These are phyloP conservation scores for Pinus taeda DNA, from an alignment of 75 land plant species.

Conservation along the genomic window DNA sequence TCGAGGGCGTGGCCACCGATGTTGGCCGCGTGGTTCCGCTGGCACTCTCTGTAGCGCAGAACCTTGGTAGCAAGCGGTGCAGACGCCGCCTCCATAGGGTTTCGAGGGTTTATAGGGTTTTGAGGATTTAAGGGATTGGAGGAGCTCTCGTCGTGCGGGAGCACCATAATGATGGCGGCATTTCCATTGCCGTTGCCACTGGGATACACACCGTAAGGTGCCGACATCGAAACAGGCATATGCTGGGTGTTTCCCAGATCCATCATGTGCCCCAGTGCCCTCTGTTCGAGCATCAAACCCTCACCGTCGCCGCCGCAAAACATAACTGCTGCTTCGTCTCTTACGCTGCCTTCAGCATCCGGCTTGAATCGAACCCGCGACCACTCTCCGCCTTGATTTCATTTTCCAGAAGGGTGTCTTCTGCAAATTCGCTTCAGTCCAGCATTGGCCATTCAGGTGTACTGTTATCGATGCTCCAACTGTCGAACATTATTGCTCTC, in stretches of 20 bases:
- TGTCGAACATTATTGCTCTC: too few relatives aligned
- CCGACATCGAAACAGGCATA: not conserved
- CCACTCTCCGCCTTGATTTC: too few relatives aligned
- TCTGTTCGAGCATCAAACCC: not conserved
- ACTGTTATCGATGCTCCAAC: too few relatives aligned
- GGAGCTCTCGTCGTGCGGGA: not conserved
- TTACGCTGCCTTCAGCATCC: too few relatives aligned
- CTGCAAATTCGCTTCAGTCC: too few relatives aligned
- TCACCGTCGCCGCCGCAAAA: conserved; percentile 5
- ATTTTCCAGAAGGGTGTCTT: too few relatives aligned
- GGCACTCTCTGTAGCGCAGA: conserved; percentile 42
- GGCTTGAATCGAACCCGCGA: too few relatives aligned
- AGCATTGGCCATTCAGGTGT: too few relatives aligned
- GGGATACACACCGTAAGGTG: not conserved
- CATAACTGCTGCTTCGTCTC: not conserved
- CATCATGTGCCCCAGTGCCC: conserved; percentile 2
- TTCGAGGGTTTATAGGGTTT: not conserved
- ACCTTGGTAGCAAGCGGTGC: not conserved
- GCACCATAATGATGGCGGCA: not conserved
- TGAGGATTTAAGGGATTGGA: not conserved
- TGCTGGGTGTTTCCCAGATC: not conserved
- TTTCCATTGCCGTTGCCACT: not conserved
- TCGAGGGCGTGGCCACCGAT: conserved; percentile 71
- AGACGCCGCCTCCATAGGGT: not conserved
- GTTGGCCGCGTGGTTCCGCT: conserved; percentile 62